Conservation (phyloP, 768 basidiomycete species). For the Pisolithus albus region DNA sequence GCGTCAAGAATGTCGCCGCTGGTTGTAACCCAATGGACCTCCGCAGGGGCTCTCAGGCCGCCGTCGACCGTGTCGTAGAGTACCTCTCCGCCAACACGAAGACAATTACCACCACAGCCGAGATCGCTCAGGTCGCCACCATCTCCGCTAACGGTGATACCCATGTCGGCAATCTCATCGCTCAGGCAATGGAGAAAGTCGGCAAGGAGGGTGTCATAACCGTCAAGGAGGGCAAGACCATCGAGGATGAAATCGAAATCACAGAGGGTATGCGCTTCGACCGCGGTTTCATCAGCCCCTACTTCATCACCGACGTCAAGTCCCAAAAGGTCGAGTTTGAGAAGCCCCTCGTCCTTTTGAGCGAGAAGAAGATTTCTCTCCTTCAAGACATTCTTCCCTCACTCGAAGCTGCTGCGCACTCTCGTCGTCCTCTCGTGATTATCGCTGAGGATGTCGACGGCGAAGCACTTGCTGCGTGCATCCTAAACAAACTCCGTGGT, state of each 20-base stretch:
- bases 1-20: constrained; percentile 98
- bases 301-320: constrained; percentile 99
- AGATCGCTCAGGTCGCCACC: constrained; percentile 99
- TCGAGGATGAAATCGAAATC: constrained; percentile 98
- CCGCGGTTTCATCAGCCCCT: constrained; percentile 95
- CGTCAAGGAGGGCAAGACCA: constrained; percentile 97
- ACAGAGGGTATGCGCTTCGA: constrained; percentile 99
- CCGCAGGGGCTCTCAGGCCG: constrained; percentile 94
- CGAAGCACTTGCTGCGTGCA: constrained; percentile 94
- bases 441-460: constrained; percentile 98
- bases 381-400: constrained; percentile 94
- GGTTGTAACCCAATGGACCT: constrained; percentile 99
- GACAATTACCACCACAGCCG: constrained; percentile 92
- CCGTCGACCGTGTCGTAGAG: constrained; percentile 90
- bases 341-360: constrained; percentile 89
- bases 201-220: constrained; percentile 99
- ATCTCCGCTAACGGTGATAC: constrained; percentile 79
- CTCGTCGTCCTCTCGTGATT: constrained; percentile 87
- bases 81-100: constrained; percentile 85
- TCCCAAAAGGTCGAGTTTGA: constrained; percentile 93
- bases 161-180: constrained; percentile 91
- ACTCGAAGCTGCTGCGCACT: constrained; percentile 73
- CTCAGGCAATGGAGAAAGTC: constrained; percentile 99
- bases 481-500: constrained; percentile 98
- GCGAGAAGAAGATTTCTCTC: constrained; percentile 96